phyloP scores from a whole-genome alignment of 2,329 filamentous ascomycete genomes.

The Penicillium sp. region DNA sequence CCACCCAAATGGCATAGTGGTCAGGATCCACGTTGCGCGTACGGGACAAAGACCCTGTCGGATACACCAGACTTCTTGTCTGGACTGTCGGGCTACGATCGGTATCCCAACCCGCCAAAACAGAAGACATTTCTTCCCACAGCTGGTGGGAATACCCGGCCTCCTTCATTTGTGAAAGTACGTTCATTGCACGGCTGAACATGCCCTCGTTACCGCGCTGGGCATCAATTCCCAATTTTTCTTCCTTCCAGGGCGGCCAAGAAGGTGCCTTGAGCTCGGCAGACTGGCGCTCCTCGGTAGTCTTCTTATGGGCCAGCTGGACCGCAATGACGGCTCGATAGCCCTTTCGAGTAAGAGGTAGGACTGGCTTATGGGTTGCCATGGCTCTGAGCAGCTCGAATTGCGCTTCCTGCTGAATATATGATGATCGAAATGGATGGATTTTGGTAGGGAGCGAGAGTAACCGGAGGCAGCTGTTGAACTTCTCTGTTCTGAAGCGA shows the following conservation, averaged over 20 bases:
- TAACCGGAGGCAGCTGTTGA: conserved; percentile 48
- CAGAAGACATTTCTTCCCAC: conserved; percentile 53
- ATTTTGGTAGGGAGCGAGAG: conserved; percentile 48
- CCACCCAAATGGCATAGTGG: conserved; percentile 49
- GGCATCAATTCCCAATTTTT: conserved; percentile 58
- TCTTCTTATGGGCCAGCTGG: conserved; percentile 58
- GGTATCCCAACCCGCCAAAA: conserved; percentile 60
- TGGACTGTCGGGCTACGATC: conserved; percentile 62
- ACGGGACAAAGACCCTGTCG: conserved; percentile 18
- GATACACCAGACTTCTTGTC: conserved; percentile 46
- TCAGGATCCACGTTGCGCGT: conserved; percentile 9
- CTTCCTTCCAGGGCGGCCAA: conserved; percentile 64
- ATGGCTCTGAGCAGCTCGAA: conserved; percentile 56
- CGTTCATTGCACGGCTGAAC: conserved; percentile 53
- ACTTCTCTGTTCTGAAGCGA: conserved; percentile 39
- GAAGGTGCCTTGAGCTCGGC: conserved; percentile 56
- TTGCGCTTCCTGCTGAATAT: conserved; percentile 54
- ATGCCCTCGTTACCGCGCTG: conserved; percentile 54
- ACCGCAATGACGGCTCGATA: conserved; percentile 54
- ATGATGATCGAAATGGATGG: conserved; percentile 47
- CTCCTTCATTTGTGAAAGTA: conserved; percentile 54
- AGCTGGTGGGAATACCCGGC: conserved; percentile 51
- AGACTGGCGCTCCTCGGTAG: conserved; percentile 52
- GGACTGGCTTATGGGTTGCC: conserved; percentile 50
- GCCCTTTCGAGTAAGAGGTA: conserved; percentile 54